Percentiles rank a stretch among this genome's conserved stretches.
phyloP scores from a whole-genome alignment of 768 basidiomycete species.

The Lentinula guzmanii region DNA sequence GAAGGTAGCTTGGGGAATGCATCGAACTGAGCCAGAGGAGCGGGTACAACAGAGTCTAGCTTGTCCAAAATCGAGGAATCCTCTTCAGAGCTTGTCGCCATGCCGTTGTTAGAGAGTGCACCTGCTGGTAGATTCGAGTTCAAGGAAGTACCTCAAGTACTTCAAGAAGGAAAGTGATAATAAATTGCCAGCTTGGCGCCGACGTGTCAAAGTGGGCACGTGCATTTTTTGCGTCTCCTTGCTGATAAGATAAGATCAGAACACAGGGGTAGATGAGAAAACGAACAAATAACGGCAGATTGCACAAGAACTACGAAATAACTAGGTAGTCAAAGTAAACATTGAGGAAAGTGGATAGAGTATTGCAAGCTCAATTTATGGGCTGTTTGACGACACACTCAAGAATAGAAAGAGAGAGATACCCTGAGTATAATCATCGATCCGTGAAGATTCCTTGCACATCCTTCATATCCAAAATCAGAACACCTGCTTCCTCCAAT shows the following conservation, averaged over 20 bases:
- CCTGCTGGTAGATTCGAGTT: too few species aligned
- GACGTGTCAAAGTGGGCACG: not conserved
- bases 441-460: constrained; percentile 52
- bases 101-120: not conserved
- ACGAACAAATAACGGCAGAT: not conserved
- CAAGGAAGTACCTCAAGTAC: too few species aligned
- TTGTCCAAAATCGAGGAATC: constrained; percentile 46
- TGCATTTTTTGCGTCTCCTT: not conserved
- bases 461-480: constrained; percentile 62
- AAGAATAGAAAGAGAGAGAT: too few species aligned
- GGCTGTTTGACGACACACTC: too few species aligned
- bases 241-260: not conserved
- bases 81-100: constrained; percentile 12
- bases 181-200: not conserved
- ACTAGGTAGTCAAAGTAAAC: too few species aligned
- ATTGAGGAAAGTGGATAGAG: too few species aligned
- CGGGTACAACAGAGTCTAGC: constrained; percentile 59
- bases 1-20: constrained; percentile 83
- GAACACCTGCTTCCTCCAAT: constrained; percentile 64
- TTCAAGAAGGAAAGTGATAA: not conserved
- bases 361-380: too few species aligned
- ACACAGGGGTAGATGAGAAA: not conserved
- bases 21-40: constrained; percentile 70
- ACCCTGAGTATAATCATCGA: constrained; percentile 23
- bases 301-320: too few species aligned